These are phyloP conservation scores for Fusarium miscanthi DNA, from an alignment of 2,329 filamentous ascomycete species.

Conservation along the genomic window DNA sequence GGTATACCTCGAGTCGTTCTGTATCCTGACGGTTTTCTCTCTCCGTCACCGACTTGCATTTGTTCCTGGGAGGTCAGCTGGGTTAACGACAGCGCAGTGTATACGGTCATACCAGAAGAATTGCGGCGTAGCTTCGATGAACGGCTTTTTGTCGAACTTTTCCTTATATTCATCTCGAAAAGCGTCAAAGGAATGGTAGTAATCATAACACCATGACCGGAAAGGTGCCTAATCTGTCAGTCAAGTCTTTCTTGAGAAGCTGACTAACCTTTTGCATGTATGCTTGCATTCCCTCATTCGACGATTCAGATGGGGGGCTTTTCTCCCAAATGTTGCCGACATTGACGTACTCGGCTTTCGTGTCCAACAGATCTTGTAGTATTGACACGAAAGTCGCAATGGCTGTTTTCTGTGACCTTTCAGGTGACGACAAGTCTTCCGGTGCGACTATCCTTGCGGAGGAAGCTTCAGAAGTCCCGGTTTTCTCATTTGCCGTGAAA, in stretches of 20 bases:
- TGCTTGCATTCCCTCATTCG: constrained; percentile 28
- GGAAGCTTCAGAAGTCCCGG: neutral
- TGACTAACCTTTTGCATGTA: constrained; percentile 48
- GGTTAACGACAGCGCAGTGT: neutral
- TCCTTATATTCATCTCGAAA: constrained; percentile 45
- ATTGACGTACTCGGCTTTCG: constrained; percentile 25
- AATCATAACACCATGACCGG: constrained; percentile 48
- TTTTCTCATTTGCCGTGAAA: constrained; percentile 10
- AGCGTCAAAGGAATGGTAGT: constrained; percentile 45
- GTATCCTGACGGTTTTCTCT: constrained; percentile 17
- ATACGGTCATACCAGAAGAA: constrained; percentile 46
- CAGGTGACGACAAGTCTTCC: constrained; percentile 33
- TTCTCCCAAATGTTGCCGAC: constrained; percentile 37
- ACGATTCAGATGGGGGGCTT: constrained; percentile 6
- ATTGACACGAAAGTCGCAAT: constrained; percentile 40
- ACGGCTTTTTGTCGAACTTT: constrained; percentile 42
- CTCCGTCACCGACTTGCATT: constrained; percentile 30
- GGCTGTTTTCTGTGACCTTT: constrained; percentile 18
- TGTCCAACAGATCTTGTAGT: constrained; percentile 36
- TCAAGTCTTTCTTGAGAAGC: neutral
- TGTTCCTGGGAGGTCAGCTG: constrained; percentile 27
- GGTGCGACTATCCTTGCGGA: constrained; percentile 43
- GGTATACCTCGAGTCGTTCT: constrained; percentile 45
- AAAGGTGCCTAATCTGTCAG: constrained; percentile 47
- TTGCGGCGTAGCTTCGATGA: constrained; percentile 45